Evolutionary conservation across 192 early-diverging fungal genomes (phyloP).

Genomic region (Coemansia sp.): DNA sequence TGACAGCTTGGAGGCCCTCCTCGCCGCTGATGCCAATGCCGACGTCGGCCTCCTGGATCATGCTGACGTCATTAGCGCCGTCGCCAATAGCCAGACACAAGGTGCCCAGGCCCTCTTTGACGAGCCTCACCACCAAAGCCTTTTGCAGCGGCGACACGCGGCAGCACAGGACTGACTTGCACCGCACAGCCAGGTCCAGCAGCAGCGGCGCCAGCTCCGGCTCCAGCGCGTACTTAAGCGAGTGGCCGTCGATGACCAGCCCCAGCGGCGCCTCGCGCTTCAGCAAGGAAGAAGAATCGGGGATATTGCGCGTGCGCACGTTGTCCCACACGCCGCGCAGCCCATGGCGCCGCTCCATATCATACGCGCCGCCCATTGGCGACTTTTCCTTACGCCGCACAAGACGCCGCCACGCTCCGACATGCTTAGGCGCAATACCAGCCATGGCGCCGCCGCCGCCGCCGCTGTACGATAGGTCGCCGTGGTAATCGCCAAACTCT

Average conservation of each 20-base stretch:
- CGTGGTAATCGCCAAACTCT: constrained; percentile 61
- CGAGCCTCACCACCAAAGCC: constrained; percentile 90
- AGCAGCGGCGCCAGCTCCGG: constrained; percentile 62
- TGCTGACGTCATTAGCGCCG: constrained; percentile 96
- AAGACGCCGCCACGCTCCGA: constrained; percentile 45
- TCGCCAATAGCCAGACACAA: constrained; percentile 95
- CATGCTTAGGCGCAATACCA: constrained; percentile 32
- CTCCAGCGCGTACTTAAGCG: constrained; percentile 79
- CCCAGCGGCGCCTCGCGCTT: constrained; percentile 58
- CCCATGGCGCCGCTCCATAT: constrained; percentile 35
- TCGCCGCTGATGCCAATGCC: constrained; percentile 94
- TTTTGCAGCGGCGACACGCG: constrained; percentile 97
- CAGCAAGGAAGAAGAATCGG: constrained; percentile 20
- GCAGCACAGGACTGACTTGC: constrained; percentile 91
- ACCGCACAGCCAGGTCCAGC: constrained; percentile 76
- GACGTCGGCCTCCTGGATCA: constrained; percentile 98
- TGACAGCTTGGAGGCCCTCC: constrained; percentile 93
- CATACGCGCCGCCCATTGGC: constrained; percentile 9
- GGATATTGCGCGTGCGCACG: constrained; percentile 54
- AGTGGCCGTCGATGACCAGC: constrained; percentile 92
- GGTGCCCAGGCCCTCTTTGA: constrained; percentile 79
- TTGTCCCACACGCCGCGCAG: constrained; percentile 57
- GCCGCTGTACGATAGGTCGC: constrained; percentile 46
- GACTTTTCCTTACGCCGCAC: constrained; percentile 15
- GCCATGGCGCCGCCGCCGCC: constrained; percentile 45